phyloP scores from a whole-genome alignment of 768 basidiomycete species.

The Leccinum olivaceopallidum region DNA sequence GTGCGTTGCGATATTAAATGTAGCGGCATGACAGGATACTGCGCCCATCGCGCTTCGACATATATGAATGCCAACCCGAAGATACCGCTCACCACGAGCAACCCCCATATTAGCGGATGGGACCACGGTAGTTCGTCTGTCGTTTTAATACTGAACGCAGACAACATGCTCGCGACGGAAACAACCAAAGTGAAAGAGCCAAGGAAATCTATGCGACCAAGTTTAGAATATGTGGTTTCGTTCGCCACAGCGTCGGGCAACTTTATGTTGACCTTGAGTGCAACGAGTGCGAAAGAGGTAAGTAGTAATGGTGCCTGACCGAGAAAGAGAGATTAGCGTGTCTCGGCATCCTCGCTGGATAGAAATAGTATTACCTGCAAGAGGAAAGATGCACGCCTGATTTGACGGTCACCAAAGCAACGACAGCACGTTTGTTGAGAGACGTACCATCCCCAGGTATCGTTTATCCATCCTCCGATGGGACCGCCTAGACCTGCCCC shows the following conservation, averaged over 20 bases:
- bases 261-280: constrained; percentile 74
- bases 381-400: constrained; percentile 84
- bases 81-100: constrained; percentile 58
- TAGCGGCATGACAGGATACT: constrained; percentile 90
- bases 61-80: constrained; percentile 63
- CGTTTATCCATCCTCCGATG: constrained; percentile 82
- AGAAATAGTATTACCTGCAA: constrained; percentile 59
- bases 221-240: constrained; percentile 59
- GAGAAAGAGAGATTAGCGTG: constrained; percentile 15
- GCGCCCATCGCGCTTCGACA: constrained; percentile 77
- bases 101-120: constrained; percentile 66
- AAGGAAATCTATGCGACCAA: constrained; percentile 80
- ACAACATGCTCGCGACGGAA: constrained; percentile 66
- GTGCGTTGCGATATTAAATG: constrained; percentile 75
- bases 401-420: constrained; percentile 12
- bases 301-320: constrained; percentile 73
- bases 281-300: constrained; percentile 69
- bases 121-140: constrained; percentile 79
- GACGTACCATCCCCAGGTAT: constrained; percentile 80
- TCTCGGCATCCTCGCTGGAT: background rate
- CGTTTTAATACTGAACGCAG: constrained; percentile 76
- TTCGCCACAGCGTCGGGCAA: constrained; percentile 67
- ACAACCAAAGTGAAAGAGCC: constrained; percentile 81
- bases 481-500: constrained; percentile 83
- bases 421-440: background rate